Percentiles rank a stretch among this genome's conserved stretches.
phyloP scores from a whole-genome alignment of 176 grass and related monocot species.

The Melocanna baccifera region DNA sequence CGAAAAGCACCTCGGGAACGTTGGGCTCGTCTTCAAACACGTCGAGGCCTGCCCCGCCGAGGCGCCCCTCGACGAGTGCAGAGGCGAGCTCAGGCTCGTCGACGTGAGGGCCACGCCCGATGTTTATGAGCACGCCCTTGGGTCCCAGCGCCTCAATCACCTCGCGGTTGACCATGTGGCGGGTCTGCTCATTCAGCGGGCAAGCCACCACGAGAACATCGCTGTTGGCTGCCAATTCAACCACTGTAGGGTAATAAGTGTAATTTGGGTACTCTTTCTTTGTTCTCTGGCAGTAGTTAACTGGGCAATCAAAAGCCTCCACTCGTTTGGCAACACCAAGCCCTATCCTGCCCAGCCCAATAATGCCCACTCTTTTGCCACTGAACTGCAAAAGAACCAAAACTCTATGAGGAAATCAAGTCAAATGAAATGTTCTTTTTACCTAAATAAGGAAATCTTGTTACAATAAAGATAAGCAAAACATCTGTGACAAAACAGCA shows the following conservation, averaged over 20 bases:
- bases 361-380: conserved; percentile 85
- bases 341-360: conserved; percentile 85
- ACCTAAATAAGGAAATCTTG: not conserved
- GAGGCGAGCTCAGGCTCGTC: conserved; percentile 72
- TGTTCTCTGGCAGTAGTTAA: conserved; percentile 69
- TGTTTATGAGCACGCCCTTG: conserved; percentile 76
- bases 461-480: not conserved
- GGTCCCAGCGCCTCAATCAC: conserved; percentile 75
- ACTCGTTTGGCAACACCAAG: conserved; percentile 57
- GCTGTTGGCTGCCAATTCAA: conserved; percentile 64
- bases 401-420: not conserved
- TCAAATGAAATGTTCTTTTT: not conserved
- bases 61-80: conserved; percentile 60
- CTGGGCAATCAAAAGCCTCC: conserved; percentile 71
- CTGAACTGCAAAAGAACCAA: conserved; percentile 63
- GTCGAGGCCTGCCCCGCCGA: conserved; percentile 76
- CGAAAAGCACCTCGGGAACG: conserved; percentile 55
- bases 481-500: not conserved
- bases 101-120: conserved; percentile 74
- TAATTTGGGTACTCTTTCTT: conserved; percentile 56
- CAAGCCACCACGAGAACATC: conserved; percentile 74
- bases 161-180: conserved; percentile 73
- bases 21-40: conserved; percentile 86
- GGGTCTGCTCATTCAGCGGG: conserved; percentile 61
- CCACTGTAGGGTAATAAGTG: conserved; percentile 49